Evolutionary conservation across 1,284 basidiomycete species (phyloP), one percentile per base, ranked within the genome.

Genomic region (Lignosus rhinocerotis): DNA sequence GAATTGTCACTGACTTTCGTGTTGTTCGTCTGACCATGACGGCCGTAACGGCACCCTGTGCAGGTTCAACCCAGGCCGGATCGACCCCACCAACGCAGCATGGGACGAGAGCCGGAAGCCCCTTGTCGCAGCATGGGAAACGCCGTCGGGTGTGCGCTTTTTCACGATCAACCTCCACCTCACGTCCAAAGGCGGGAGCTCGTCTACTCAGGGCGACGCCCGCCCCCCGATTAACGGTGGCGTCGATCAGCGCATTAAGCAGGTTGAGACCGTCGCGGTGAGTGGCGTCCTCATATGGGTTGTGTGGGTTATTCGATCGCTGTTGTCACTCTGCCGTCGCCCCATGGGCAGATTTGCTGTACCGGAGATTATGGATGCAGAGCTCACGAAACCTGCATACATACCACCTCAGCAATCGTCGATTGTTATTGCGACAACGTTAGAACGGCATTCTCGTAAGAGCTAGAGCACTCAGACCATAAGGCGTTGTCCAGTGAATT

Each of bases 131-230:
- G 75, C 76, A 36, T 86, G 83, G 82, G 67, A 77, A 60, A 83
- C 81, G 6, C 60, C 72, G 6, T 66, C 66, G 6, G 82, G 82
- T 14, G 52, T 72, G 16, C 73, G 76, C 7, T 75, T 86, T 59
- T 84, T 82, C 70, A 85, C 84, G 12, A 73, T 87, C 68, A 84
- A 86, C 65, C 69, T 86, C 25, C 85, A 88, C 66, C 74, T 84
- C 48, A 77, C 77, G 21, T 80, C 84, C 46, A 88, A 87, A 69
- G 75, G 74, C 38, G 84, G 80, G 6, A 81, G 82, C 55, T 76
- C 77, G 45, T 79, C 82, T 3, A 78, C 76, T 6, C 75, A 83
- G 67, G 85, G 84, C 31, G 75, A 85, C 58, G 75, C 80, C 1
- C 78, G 85, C 12, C 79, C 84, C 0, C 84, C 84, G 0, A 77